phyloP scores from a whole-genome alignment of 2,329 filamentous ascomycete species.

The Stachybotrys chlorohalonatus region DNA sequence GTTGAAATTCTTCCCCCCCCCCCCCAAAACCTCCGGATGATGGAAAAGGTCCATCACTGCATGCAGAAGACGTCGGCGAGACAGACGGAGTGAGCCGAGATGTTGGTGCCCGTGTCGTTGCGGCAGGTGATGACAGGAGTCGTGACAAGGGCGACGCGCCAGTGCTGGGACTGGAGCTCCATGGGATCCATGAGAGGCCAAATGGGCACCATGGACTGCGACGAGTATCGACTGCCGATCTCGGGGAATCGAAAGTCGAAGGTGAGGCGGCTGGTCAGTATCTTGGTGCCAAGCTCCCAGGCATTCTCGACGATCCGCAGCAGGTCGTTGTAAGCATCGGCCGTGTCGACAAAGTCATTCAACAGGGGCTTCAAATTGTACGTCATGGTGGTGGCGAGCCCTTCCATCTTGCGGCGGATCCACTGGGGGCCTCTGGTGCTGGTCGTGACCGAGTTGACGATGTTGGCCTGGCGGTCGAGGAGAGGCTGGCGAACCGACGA shows the following conservation, averaged over 20 bases:
- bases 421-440: slow-evolving; percentile 19
- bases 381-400: slow-evolving; percentile 31
- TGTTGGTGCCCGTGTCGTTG: slow-evolving; percentile 37
- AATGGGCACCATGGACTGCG: slow-evolving; percentile 36
- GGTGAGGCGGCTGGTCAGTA: slow-evolving; percentile 33
- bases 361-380: slow-evolving; percentile 29
- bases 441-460: slow-evolving; percentile 28
- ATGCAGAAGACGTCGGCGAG: slow-evolving; percentile 41
- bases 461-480: slow-evolving; percentile 24
- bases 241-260: slow-evolving; percentile 43
- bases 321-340: slow-evolving; percentile 32
- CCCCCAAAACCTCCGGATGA: too few relatives aligned
- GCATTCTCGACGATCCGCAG: slow-evolving; percentile 29
- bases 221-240: slow-evolving; percentile 37
- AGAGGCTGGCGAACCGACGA: slow-evolving; percentile 27
- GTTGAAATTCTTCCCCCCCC: too few relatives aligned
- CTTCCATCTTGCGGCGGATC: slow-evolving; percentile 24
- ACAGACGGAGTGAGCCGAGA: slow-evolving; percentile 33
- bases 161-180: slow-evolving; percentile 39
- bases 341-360: slow-evolving; percentile 15
- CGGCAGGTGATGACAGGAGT: slow-evolving; percentile 46
- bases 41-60: slow-evolving; percentile 19
- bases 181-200: slow-evolving; percentile 30
- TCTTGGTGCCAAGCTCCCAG: slow-evolving; percentile 36
- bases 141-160: slow-evolving; percentile 42